Evolutionary conservation across 2,329 filamentous ascomycete species (phyloP).

Genomic region (Trichoderma atroviride): DNA sequence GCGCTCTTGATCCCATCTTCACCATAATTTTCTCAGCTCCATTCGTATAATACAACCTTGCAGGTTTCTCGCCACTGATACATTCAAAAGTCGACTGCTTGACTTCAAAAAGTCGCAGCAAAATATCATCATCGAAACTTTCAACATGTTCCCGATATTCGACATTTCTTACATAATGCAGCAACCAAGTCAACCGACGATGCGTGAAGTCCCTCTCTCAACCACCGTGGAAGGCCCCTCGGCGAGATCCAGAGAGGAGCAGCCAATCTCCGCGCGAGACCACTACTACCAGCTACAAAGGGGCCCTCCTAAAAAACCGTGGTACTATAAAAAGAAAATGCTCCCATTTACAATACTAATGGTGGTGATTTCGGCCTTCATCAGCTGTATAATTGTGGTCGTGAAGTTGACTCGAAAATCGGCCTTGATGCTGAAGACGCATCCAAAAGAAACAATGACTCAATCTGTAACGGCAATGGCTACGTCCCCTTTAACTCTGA

Average conservation of each 20-base stretch:
- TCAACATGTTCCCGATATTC: constrained; percentile 7
- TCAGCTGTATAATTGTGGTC: constrained; percentile 6
- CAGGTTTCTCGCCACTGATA: neutral
- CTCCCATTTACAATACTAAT: constrained; percentile 13
- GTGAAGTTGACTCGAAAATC: constrained; percentile 18
- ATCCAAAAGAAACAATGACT: constrained; percentile 4
- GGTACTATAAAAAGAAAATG: constrained; percentile 20
- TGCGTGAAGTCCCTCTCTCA: neutral
- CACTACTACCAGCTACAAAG: constrained; percentile 14
- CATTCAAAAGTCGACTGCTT: neutral
- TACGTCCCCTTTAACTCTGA: neutral
- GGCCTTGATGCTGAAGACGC: neutral
- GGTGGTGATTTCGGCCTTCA: neutral
- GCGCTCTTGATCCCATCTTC: neutral
- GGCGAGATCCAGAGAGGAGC: neutral
- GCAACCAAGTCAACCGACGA: neutral
- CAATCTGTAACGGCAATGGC: neutral
- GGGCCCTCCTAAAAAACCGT: neutral
- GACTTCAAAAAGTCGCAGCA: too few species aligned
- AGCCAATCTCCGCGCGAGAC: neutral
- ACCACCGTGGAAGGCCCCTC: neutral
- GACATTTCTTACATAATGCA: constrained; percentile 14
- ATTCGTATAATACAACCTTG: neutral
- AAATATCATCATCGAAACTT: neutral
- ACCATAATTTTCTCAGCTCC: neutral